phyloP scores from a whole-genome alignment of 352 stramenopile genomes.

The Halophytophthora batemanensis region DNA sequence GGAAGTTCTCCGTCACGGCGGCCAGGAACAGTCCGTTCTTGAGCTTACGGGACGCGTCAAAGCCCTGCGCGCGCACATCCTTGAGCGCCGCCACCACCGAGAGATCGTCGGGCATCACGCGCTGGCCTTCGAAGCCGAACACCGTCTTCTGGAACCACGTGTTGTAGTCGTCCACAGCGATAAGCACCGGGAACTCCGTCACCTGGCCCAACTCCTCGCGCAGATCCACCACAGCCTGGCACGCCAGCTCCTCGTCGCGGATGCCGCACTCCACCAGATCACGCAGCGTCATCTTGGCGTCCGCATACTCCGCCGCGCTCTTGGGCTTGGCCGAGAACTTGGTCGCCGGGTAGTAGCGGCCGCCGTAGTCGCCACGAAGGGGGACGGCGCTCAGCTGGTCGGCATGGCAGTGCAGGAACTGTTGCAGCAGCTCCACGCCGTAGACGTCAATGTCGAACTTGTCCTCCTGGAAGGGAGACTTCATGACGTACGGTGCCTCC shows the following conservation, averaged over 20 bases:
- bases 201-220: conserved; percentile 71
- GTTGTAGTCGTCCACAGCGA: conserved; percentile 90
- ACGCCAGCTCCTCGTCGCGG: conserved; percentile 80
- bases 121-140: conserved; percentile 82
- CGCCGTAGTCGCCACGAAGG: conserved; percentile 67
- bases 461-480: conserved; percentile 66
- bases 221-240: conserved; percentile 75
- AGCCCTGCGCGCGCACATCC: conserved; percentile 64
- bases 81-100: conserved; percentile 76
- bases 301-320: conserved; percentile 46
- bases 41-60: conserved; percentile 56
- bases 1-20: conserved; percentile 84
- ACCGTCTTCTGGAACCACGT: conserved; percentile 83
- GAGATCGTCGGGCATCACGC: conserved; percentile 73
- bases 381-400: conserved; percentile 63
- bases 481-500: conserved; percentile 83
- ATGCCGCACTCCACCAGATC: conserved; percentile 80
- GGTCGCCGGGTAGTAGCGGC: conserved; percentile 77
- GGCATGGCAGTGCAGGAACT: conserved; percentile 74
- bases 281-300: conserved; percentile 59
- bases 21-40: conserved; percentile 80
- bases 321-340: conserved; percentile 74
- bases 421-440: conserved; percentile 73
- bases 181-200: conserved; percentile 82
- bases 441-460: conserved; percentile 88